phyloP scores from a whole-genome alignment of 2,329 filamentous ascomycete species.

The Helminthosporium solani region DNA sequence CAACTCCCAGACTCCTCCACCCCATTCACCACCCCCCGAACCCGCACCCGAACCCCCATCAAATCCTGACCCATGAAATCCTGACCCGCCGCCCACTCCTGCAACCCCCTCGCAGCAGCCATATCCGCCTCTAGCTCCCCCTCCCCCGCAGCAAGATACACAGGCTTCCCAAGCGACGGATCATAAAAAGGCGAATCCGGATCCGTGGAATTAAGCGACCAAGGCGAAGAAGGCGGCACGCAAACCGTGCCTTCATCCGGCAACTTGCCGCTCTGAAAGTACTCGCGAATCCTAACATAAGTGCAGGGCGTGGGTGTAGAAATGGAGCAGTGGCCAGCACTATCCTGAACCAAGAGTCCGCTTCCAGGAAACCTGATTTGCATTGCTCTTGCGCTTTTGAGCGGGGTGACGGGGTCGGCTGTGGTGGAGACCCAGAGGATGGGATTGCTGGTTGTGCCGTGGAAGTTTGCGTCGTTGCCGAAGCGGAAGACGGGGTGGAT shows the following conservation, averaged over 20 bases:
- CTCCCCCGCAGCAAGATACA: background rate
- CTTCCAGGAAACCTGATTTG: slow-evolving; percentile 46
- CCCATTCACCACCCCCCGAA: background rate
- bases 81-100: slow-evolving; percentile 4
- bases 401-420: slow-evolving; percentile 61
- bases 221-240: slow-evolving; percentile 46
- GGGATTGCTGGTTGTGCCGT: slow-evolving; percentile 52
- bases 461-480: slow-evolving; percentile 18
- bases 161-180: slow-evolving; percentile 4
- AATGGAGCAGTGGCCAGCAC: slow-evolving; percentile 49
- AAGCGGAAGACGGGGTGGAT: slow-evolving; percentile 40
- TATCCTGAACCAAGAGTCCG: slow-evolving; percentile 48
- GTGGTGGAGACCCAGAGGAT: slow-evolving; percentile 60
- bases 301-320: slow-evolving; percentile 34
- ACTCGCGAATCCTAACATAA: slow-evolving; percentile 31
- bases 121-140: slow-evolving; percentile 2
- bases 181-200: slow-evolving; percentile 17
- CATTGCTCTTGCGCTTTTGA: slow-evolving; percentile 48
- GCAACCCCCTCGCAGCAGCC: slow-evolving; percentile 6
- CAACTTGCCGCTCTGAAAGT: slow-evolving; percentile 48
- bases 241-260: slow-evolving; percentile 49
- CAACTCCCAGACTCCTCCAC: too few relatives aligned
- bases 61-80: slow-evolving; percentile 5
- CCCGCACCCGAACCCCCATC: background rate
- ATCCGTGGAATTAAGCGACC: slow-evolving; percentile 24